These are phyloP conservation scores for Aspergillus sojae DNA, from an alignment of 2,329 filamentous ascomycete species.

Conservation along the genomic window DNA sequence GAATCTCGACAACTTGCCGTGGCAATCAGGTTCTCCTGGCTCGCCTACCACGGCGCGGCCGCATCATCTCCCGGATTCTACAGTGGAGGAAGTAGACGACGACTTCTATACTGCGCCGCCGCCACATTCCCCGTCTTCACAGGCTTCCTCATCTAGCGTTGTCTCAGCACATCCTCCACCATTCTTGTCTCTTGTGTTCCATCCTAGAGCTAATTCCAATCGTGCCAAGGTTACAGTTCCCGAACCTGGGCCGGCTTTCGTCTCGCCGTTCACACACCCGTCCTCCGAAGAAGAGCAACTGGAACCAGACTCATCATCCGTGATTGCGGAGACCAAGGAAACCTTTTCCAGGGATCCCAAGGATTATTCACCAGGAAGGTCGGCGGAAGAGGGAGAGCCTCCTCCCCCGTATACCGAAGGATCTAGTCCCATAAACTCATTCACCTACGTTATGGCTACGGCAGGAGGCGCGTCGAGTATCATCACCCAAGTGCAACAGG, in stretches of 20 bases:
- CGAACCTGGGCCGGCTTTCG: conserved; percentile 50
- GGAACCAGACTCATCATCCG: conserved; percentile 50
- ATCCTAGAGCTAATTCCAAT: conserved; percentile 43
- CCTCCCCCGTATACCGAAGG: conserved; percentile 96
- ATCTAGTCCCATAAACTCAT: conserved; percentile 85
- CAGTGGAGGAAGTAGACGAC: conserved; percentile 44
- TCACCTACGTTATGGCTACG: conserved; percentile 96
- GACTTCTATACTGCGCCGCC: conserved; percentile 44
- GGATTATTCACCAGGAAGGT: conserved; percentile 72
- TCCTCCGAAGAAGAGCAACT: conserved; percentile 54
- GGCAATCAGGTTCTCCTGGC: conserved; percentile 30
- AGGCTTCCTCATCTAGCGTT: conserved; percentile 51
- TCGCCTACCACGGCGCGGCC: conserved; percentile 50
- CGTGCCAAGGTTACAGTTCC: conserved; percentile 46
- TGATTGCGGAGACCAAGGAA: conserved; percentile 77
- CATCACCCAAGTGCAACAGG: conserved; percentile 98
- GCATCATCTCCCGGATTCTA: conserved; percentile 38
- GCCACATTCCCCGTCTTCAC: conserved; percentile 39
- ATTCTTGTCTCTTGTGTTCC: conserved; percentile 66
- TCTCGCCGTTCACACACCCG: conserved; percentile 56
- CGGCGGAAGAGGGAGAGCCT: conserved; percentile 79
- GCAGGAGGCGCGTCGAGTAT: conserved; percentile 97
- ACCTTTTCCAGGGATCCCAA: conserved; percentile 82
- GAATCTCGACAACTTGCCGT: conserved; percentile 37
- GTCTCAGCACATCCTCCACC: conserved; percentile 61